Evolutionary conservation across 768 basidiomycete species (phyloP), one percentile per base, ranked within the genome.

Genomic region (Hysterangium stoloniferum): DNA sequence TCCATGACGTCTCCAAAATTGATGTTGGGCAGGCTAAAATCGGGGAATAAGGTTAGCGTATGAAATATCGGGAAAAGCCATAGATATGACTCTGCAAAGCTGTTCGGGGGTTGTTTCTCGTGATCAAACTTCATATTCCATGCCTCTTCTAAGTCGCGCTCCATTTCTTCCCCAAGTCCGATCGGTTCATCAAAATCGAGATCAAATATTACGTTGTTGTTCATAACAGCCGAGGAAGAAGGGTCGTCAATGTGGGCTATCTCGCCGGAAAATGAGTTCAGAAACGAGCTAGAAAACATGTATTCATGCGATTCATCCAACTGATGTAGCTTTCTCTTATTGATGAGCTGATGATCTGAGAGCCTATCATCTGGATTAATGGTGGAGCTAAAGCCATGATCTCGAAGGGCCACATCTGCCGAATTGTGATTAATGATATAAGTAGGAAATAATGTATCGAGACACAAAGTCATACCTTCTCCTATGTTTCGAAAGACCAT

Each of bases 261-360:
- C 48, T 62, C 67, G 29, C 64, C 72, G 45, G 70, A 34, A n/a
- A 43, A 31, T n/a, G 36, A 50, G 22, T 41, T 36, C 28, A 46
- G 82, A 56, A 85, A 79, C 0, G 85, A 85, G 24, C 71, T 73
- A 4, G 79, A 76, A 13, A 89, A 66, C 19, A 89, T 61, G 56
- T 82, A 76, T 32, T 84, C 78, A 54, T 84, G 77, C 53, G 81
- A 74, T 59, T 90, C 86, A 9, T 78, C 68, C n/a, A 90, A 73
- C 31, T 80, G 87, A 61, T 84, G 77, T 49, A 67, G 58, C 25
- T 78, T 40, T 2, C 17, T 41, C 5, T 41, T 50, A 4, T 29
- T 38, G 1, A 7, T 19, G 8, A 24, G 15, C 28, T 37, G 15
- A 13, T n/a, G n/a, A n/a, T n/a, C n/a, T n/a, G n/a, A n/a, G n/a